Evolutionary conservation across 768 basidiomycete genomes (phyloP).

Genomic region (Tricholoma saponaceum): DNA sequence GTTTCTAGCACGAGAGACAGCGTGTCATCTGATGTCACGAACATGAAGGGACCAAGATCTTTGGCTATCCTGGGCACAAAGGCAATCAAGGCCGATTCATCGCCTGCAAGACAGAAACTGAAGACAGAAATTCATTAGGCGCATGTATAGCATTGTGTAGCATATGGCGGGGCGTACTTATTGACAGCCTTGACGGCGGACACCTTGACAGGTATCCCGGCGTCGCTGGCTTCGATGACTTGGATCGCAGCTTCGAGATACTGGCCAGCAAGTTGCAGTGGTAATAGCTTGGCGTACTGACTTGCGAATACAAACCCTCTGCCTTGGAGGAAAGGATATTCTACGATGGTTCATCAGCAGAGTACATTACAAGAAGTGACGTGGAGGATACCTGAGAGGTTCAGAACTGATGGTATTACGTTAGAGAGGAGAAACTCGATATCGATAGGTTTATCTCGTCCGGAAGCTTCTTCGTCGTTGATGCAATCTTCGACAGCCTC

Average conservation of each 20-base stretch:
- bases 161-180: constrained; percentile 57
- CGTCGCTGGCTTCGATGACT: constrained; percentile 70
- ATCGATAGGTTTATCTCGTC: constrained; percentile 65
- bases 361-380: background rate
- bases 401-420: constrained; percentile 75
- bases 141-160: background rate
- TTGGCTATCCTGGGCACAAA: constrained; percentile 73
- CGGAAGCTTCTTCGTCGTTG: constrained; percentile 70
- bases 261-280: constrained; percentile 68
- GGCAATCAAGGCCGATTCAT: constrained; percentile 54
- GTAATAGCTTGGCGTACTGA: constrained; percentile 75
- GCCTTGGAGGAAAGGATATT: constrained; percentile 90
- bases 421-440: constrained; percentile 71
- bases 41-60: constrained; percentile 80
- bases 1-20: constrained; percentile 86
- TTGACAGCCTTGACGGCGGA: constrained; percentile 92
- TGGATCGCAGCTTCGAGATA: constrained; percentile 86
- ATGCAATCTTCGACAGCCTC: constrained; percentile 72
- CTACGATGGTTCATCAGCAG: constrained; percentile 32
- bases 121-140: constrained; percentile 8
- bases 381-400: constrained; percentile 54
- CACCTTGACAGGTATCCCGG: constrained; percentile 85
- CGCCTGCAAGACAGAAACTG: constrained; percentile 68
- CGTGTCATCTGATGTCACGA: constrained; percentile 80
- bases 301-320: constrained; percentile 94